Base-by-base conservation (phyloP, 208 protist genomes). In the Acanthamoeba pearcei region DNA sequence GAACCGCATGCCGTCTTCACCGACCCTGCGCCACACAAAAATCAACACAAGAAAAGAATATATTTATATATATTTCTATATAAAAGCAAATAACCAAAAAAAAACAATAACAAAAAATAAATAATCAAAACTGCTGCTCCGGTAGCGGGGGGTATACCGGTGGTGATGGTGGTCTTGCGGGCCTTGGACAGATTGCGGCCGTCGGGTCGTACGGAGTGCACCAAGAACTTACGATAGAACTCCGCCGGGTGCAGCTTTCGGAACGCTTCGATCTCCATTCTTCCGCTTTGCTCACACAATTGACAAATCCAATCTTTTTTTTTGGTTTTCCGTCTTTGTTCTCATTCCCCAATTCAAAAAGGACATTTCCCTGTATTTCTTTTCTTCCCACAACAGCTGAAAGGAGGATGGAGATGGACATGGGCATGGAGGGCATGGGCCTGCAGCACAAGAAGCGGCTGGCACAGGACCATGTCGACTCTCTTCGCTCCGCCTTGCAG, bases 211-310 rank as follows among this genome's bases (percentile, higher is more conserved):
- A 97, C 93, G 24, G 29, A 60, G 80, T 96, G 95, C 9, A 74
- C 74, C 46, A 97, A 89, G 78, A 96, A 97, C 57, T 96, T 96
- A 68, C 83, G 95, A 74, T 96, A 95, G 66, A 96, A 97, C 68
- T 97, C 96, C 32, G 94, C 76, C 38, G 96, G 95, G 62, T 97
- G 90, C 35, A 97, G 90, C 46, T 97, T 97, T 94, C 95, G 88
- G 80, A 97, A 97, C 55, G 96, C 95, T 85, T 96, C 96, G 85
- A 96, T 95, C 32, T 91, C 78, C 78, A 86, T 86, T 49, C 15
- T 85, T 78, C 19, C 12, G 55, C 12, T 62, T 8, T 8, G 62
- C 62, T 68, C 62, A 68, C 38, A 42, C 38, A 42, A 42, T 42
- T 2, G 24, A 8, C 15, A 68, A 22, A 29, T 8, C 29, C 0